Evolutionary conservation across 1,284 basidiomycete genomes (phyloP), one percentile per base, ranked within the genome.

Genomic region (Coniferiporia sulphurascens): DNA sequence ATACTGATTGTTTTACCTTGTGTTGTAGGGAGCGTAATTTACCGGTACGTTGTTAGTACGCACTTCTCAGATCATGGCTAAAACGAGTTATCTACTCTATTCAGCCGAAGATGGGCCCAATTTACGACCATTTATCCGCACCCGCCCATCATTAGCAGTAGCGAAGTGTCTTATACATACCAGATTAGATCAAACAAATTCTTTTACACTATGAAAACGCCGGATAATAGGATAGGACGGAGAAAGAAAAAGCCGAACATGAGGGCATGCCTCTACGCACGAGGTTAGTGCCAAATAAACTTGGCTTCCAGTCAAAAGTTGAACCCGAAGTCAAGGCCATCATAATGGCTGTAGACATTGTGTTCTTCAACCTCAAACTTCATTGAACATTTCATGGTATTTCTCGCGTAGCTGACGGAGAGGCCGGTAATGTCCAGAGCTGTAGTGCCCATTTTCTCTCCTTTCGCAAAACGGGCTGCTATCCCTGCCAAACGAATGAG

Each of bases 351-450:
- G 51, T 60, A 52, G 22, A 13, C 6, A 19, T 21, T 32, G 10
- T 55, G 60, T 55, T 73, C 65, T 9, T 44, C 63, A 38, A 78
- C 72, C 51, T 75, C 72, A 59, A 76, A 73, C 64, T 77, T 78
- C 60, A 77, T 62, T 8, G 68, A 66, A 64, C 73, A 76, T 62
- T 78, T 77, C 68, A 76, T 70, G 53, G 67, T 70, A 63, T 75
- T 76, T 66, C 73, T 74, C 35, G 73, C 72, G 65, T 77, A 77
- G 59, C 69, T 73, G 51, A 77, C 70, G 44, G 76, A 71, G 48
- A 75, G 62, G 5, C 64, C 62, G 15, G 58, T 57, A 52, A 78
- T 71, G 43, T 65, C 48, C 27, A 74, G 70, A 56, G 73, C 71
- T 57, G 66, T 67, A 4, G 68, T 55, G 15, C 73, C 72, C 12